These are phyloP conservation scores for Arctium minus DNA, from an alignment of 129 eudicot species.

Conservation along the genomic window DNA sequence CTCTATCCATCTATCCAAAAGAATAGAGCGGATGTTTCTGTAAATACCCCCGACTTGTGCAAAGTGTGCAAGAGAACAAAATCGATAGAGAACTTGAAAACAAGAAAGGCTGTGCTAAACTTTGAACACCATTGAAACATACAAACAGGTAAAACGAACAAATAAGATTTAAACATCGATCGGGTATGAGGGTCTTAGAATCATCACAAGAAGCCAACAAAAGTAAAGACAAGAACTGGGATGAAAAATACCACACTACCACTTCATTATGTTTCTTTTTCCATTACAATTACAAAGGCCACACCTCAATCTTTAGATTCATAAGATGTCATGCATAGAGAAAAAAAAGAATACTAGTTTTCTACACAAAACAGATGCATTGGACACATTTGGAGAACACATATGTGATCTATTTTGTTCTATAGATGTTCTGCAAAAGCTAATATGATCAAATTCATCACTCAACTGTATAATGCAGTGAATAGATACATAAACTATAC, in stretches of 20 bases:
- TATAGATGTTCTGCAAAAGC: not conserved
- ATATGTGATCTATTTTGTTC: constrained; percentile 7
- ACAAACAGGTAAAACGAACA: no score
- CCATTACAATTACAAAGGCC: not conserved
- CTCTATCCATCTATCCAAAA: no score
- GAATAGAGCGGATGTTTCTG: no score
- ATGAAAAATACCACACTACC: not conserved
- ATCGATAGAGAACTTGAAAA: no score
- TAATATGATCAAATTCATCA: constrained; percentile 8
- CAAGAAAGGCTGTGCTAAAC: no score
- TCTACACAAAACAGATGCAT: not conserved
- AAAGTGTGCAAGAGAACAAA: no score
- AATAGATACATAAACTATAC: constrained; percentile 15
- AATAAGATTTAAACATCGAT: no score
- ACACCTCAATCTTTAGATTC: not conserved
- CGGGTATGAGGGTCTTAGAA: not conserved
- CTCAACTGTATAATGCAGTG: not conserved
- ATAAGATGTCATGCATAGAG: no score
- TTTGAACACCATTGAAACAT: no score
- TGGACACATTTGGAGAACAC: not conserved
- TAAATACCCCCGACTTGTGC: no score
- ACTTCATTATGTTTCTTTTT: not conserved
- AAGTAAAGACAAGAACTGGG: not conserved
- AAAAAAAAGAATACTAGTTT: not conserved
- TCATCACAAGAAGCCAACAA: not conserved